Conservation (phyloP, 306 rosid species). For the Cicer judaicum region DNA sequence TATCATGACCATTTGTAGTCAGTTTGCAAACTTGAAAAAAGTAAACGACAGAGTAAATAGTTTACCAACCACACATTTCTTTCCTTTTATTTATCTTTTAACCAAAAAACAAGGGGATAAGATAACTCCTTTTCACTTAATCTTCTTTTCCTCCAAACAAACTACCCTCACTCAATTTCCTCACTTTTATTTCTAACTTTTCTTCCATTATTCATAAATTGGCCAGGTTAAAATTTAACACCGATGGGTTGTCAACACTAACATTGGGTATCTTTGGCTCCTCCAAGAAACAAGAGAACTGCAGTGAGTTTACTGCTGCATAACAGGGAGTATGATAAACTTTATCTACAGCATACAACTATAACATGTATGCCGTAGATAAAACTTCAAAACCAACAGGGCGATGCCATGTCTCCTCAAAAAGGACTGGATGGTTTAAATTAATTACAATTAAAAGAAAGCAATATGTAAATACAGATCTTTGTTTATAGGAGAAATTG, state of each 20-base stretch:
- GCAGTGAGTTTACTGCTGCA: background rate
- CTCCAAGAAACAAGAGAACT: conserved; percentile 3
- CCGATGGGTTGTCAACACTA: background rate
- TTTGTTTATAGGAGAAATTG: conserved; percentile 4
- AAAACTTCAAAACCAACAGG: background rate
- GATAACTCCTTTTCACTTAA: conserved; percentile 13
- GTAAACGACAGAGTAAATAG: conserved; percentile 18
- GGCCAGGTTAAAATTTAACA: background rate
- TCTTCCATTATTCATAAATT: conserved; percentile 15
- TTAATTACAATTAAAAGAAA: conserved; percentile 8
- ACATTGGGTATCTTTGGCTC: conserved; percentile 4
- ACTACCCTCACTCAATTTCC: conserved; percentile 20
- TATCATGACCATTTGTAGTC: background rate
- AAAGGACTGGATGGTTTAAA: conserved; percentile 14
- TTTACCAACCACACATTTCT: conserved; percentile 5
- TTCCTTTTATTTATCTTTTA: conserved; percentile 1
- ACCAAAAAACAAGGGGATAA: conserved; percentile 23
- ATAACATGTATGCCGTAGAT: background rate
- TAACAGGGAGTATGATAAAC: background rate
- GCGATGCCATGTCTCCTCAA: conserved; percentile 1
- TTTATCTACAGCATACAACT: background rate
- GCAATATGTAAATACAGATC: background rate
- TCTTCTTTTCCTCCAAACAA: conserved; percentile 25
- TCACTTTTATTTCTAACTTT: background rate
- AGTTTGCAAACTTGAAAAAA: conserved; percentile 29